Evolutionary conservation across 257 asterid species (phyloP).

Genomic region (Solanum bulbocastanum): DNA sequence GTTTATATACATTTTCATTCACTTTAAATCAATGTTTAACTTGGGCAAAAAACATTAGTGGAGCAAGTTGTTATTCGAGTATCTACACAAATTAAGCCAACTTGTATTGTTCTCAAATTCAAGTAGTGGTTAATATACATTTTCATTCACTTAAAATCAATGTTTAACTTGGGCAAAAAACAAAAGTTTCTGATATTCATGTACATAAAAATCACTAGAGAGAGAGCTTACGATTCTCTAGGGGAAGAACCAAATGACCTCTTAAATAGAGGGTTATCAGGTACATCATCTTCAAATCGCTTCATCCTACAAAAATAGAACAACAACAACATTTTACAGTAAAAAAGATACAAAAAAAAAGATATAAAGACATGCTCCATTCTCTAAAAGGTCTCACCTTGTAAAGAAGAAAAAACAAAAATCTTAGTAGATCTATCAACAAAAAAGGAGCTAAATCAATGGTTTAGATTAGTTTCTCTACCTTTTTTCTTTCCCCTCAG

Average conservation of each 20-base stretch:
- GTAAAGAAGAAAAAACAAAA: too few relatives aligned
- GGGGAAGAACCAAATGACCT: conserved; percentile 61
- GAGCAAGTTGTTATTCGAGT: neutral
- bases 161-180: neutral
- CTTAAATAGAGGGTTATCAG: conserved; percentile 24
- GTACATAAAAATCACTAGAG: neutral
- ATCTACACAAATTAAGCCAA: neutral
- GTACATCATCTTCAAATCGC: conserved; percentile 61
- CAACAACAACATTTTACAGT: neutral
- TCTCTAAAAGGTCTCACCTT: neutral
- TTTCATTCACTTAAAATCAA: neutral
- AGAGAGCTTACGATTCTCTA: conserved; percentile 61
- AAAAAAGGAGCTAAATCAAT: too few relatives aligned
- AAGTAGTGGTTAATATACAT: neutral
- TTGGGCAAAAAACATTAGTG: neutral
- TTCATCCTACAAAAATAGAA: conserved; percentile 46
- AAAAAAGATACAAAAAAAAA: neutral
- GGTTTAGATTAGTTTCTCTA: neutral
- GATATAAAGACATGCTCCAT: neutral
- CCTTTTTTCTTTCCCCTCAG: neutral
- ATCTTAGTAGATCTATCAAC: neutral
- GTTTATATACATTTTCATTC: neutral
- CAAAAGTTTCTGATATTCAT: neutral
- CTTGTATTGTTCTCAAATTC: neutral
- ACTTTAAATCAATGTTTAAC: neutral